Evolutionary conservation across 805 yeast genomes (phyloP), one percentile per base, ranked within the genome.

Genomic region (Yamadazyma sp.): DNA sequence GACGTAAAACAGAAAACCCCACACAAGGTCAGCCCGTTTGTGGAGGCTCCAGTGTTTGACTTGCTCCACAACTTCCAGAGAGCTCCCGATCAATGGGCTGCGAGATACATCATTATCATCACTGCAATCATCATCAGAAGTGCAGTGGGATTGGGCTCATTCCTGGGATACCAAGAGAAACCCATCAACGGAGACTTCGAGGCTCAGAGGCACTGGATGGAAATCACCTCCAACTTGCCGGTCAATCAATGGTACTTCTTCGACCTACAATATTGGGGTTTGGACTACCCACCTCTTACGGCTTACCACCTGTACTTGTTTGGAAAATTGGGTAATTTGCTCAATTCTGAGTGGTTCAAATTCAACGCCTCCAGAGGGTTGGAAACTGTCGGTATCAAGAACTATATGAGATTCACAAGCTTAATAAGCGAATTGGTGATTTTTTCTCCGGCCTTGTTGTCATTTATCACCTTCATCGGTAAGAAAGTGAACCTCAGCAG

Each of bases 131-230:
- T 91, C 8, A 72, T 89, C 2, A 71, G 95, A 46, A 74, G 86
- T 37, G 95, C 95, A 1, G 82, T 91, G 15, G 96, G 96, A 0
- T 67, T 90, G 24, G 99, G 98, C 1, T 74, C 88, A 4, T 90
- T 78, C 54, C 87, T 95, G 15, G 99, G 99, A 0, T 57, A 60
- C 44, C 62, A 63, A 6, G 64, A 70, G 1, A 79, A 84, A 6
- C 98, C 98, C 4, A 77, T 87, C 77, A 80, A 69, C 66, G 99
- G 99, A 5, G 99, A 93, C 57, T 91, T 93, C 54, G 99, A 93
- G 59, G 98, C 98, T 0, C 99, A 93, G 59, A 75, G 99, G 48
- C 99, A 91, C 59, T 93, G 99, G 99, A 73, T 93, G 77, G 99
- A 93, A 57, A 69, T 91, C 37, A 91, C 98, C 0, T 78, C 71